phyloP scores from a whole-genome alignment of 345 rosid species.

The Gynandropsis gynandra region DNA sequence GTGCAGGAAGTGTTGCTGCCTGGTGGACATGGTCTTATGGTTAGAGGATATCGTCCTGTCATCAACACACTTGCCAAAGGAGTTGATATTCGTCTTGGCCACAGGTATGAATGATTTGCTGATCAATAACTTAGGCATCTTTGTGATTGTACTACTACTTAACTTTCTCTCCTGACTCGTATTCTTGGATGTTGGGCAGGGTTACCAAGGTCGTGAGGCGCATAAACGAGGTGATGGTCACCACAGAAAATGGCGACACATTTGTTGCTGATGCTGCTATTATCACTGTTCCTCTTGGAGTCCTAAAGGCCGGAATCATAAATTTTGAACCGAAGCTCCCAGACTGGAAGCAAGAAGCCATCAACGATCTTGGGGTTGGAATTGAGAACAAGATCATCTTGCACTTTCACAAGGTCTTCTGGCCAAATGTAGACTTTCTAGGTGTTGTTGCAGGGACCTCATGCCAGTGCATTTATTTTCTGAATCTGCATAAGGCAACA shows the following conservation, averaged over 20 bases:
- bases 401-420: constrained; percentile 82
- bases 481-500: constrained; percentile 96
- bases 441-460: constrained; percentile 95
- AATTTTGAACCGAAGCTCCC: constrained; percentile 81
- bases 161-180: constrained; percentile 3
- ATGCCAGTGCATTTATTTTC: constrained; percentile 86
- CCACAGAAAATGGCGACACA: constrained; percentile 58
- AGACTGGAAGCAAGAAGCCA: constrained; percentile 89
- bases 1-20: constrained; percentile 80
- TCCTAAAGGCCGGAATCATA: constrained; percentile 61
- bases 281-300: constrained; percentile 86
- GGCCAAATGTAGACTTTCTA: constrained; percentile 98
- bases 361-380: constrained; percentile 84
- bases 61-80: constrained; percentile 96
- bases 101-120: constrained; percentile 42
- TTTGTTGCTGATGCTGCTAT: constrained; percentile 81
- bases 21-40: constrained; percentile 99
- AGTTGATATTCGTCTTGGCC: constrained; percentile 72
- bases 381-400: constrained; percentile 84
- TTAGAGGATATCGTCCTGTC: constrained; percentile 88
- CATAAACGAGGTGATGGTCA: constrained; percentile 70
- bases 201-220: constrained; percentile 59
- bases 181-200: constrained; percentile 32
- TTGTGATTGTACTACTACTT: neutral
- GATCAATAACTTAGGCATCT: neutral